These are phyloP conservation scores for Silene coronaria DNA, from an alignment of 179 eudicot genomes.

Conservation along the genomic window DNA sequence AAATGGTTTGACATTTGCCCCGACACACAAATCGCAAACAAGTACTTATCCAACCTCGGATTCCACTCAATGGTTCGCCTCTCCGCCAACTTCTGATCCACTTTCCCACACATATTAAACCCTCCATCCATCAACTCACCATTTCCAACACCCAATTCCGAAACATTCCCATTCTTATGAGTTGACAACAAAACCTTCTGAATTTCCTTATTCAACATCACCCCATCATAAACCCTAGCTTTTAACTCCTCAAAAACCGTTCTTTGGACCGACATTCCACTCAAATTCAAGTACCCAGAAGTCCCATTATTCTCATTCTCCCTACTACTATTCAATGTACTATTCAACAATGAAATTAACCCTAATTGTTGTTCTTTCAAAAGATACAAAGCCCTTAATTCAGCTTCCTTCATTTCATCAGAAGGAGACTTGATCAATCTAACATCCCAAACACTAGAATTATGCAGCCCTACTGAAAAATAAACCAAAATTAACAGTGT, in stretches of 20 bases:
- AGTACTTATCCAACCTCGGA: conserved; percentile 56
- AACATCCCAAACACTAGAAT: conserved; percentile 27
- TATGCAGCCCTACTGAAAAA: conserved; percentile 45
- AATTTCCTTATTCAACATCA: conserved; percentile 61
- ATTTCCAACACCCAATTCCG: conserved; percentile 35
- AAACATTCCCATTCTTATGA: conserved; percentile 31
- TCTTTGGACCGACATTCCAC: conserved; percentile 25
- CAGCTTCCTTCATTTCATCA: conserved; percentile 69
- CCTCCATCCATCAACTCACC: conserved; percentile 36
- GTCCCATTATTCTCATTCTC: conserved; percentile 17
- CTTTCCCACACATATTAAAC: conserved; percentile 45
- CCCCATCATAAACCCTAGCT: conserved; percentile 46
- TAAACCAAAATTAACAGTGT: conserved; percentile 46
- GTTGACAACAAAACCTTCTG: conserved; percentile 63
- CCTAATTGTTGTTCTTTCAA: conserved; percentile 59
- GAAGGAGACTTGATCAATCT: conserved; percentile 23
- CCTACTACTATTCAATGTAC: conserved; percentile 22
- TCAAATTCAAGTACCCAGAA: conserved; percentile 31
- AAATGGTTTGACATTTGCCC: conserved; percentile 98
- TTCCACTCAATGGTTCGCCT: conserved; percentile 85
- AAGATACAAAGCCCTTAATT: conserved; percentile 53
- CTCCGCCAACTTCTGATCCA: conserved; percentile 43
- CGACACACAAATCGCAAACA: conserved; percentile 74
- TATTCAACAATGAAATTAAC: conserved; percentile 39
- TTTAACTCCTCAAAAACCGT: conserved; percentile 40